phyloP scores from a whole-genome alignment of 2,329 filamentous ascomycete species.

The Nemania bipapillata region DNA sequence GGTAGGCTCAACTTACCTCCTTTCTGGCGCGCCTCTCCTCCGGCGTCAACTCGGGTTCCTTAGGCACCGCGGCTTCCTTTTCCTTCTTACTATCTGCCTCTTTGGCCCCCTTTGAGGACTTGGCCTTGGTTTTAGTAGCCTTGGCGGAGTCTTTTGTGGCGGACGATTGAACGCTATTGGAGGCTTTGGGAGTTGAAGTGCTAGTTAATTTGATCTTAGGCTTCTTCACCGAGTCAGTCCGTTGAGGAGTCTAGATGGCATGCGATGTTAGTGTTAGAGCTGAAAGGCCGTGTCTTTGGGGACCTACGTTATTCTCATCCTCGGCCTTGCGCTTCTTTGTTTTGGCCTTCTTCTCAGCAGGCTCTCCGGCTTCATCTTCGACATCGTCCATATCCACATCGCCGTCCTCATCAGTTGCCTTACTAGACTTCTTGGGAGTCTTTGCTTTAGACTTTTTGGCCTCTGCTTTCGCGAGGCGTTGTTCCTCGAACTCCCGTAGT shows the following conservation, averaged over 20 bases:
- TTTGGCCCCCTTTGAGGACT: slow-evolving; percentile 61
- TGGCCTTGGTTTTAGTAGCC: slow-evolving; percentile 65
- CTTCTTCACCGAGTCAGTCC: slow-evolving; percentile 73
- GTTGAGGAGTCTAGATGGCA: slow-evolving; percentile 62
- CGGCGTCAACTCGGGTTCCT: slow-evolving; percentile 67
- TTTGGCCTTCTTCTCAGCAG: slow-evolving; percentile 57
- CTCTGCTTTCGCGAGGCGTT: slow-evolving; percentile 68
- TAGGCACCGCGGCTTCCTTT: slow-evolving; percentile 59
- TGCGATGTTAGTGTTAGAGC: slow-evolving; percentile 14
- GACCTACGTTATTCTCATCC: slow-evolving; percentile 75
- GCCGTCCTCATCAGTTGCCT: slow-evolving; percentile 65
- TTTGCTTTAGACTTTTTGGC: slow-evolving; percentile 49
- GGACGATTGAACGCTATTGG: slow-evolving; percentile 68
- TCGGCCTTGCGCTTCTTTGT: slow-evolving; percentile 88
- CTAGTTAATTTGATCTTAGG: slow-evolving; percentile 73
- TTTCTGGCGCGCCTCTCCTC: slow-evolving; percentile 70
- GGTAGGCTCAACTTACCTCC: slow-evolving; percentile 58
- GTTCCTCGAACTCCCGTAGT: slow-evolving; percentile 75
- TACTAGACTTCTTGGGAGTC: slow-evolving; percentile 56
- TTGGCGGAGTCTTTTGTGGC: slow-evolving; percentile 59
- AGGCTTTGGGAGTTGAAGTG: slow-evolving; percentile 74
- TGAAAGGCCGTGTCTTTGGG: neutral
- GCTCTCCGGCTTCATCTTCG: slow-evolving; percentile 63
- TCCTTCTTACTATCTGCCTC: slow-evolving; percentile 63
- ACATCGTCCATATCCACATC: slow-evolving; percentile 71